Evolutionary conservation across 139 green algal genomes (phyloP).

Genomic region (Chlorella sp.): DNA sequence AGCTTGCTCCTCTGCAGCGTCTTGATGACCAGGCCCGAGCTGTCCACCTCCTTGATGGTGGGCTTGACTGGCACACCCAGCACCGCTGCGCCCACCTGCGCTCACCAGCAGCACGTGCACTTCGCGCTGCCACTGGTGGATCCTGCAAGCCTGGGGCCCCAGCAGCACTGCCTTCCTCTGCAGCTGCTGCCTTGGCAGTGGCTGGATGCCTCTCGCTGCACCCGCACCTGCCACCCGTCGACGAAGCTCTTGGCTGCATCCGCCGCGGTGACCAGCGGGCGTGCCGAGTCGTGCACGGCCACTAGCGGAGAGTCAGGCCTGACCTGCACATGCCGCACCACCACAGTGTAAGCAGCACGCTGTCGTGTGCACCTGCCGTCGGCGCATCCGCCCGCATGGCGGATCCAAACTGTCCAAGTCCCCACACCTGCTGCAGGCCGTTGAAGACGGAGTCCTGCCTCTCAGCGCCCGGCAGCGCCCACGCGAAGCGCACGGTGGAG

Average conservation of each 20-base stretch:
- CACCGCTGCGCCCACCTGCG: conserved; percentile 80
- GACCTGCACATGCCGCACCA: conserved; percentile 9
- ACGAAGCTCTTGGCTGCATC: conserved; percentile 49
- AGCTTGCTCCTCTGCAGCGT: conserved; percentile 84
- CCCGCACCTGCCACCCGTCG: conserved; percentile 10
- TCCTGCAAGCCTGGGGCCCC: no score
- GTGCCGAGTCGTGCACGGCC: conserved; percentile 92
- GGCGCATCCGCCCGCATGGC: no score
- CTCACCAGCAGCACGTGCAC: no score
- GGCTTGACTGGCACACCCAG: conserved; percentile 92
- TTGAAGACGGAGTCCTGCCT: conserved; percentile 93
- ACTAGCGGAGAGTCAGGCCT: conserved; percentile 57
- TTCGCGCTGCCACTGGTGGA: no score
- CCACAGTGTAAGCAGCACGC: no score
- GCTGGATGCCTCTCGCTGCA: no score
- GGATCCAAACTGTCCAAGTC: background rate
- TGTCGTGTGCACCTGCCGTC: no score
- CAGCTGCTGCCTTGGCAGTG: no score
- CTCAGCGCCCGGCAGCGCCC: conserved; percentile 85
- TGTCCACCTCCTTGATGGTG: conserved; percentile 93
- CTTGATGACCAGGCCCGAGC: conserved; percentile 61
- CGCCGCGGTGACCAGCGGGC: conserved; percentile 69
- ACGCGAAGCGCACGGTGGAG: conserved; percentile 50
- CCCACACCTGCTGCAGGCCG: conserved; percentile 52
- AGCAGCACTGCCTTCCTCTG: no score